Conservation (phyloP, 768 basidiomycete species). For the Naganishia vaughanmartiniae region DNA sequence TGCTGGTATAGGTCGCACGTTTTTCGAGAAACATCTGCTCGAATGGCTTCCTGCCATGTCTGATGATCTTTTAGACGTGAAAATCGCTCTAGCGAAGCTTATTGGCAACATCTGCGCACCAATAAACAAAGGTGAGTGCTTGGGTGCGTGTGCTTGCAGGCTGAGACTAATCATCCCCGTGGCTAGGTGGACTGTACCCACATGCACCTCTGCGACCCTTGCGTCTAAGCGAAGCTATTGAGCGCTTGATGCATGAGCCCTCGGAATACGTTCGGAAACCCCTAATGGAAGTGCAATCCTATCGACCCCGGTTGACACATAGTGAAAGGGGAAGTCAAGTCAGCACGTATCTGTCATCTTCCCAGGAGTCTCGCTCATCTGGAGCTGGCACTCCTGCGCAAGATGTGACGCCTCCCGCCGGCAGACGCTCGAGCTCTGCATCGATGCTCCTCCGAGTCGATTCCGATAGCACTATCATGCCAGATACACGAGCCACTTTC, state of each 20-base stretch:
- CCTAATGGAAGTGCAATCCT: conserved; percentile 9
- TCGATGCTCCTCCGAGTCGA: conserved; percentile 27
- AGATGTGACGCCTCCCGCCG: conserved; percentile 11
- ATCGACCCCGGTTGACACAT: conserved; percentile 7
- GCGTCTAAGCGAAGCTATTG: conserved; percentile 26
- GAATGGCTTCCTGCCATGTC: conserved; percentile 61
- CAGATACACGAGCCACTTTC: background rate
- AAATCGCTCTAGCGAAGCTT: conserved; percentile 79
- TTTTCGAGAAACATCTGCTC: conserved; percentile 57
- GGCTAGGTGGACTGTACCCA: conserved; percentile 26
- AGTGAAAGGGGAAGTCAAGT: conserved; percentile 9
- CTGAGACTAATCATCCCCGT: no score
- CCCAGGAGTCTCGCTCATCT: background rate
- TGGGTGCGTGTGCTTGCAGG: background rate
- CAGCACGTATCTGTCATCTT: conserved; percentile 3
- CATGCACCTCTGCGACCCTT: conserved; percentile 23
- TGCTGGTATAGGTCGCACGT: conserved; percentile 55
- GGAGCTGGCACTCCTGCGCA: conserved; percentile 4
- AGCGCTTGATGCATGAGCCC: conserved; percentile 24
- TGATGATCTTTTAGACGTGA: conserved; percentile 76
- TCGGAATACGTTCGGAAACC: conserved; percentile 31
- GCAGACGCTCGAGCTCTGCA: conserved; percentile 24
- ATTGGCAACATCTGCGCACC: conserved; percentile 54
- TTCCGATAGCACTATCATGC: conserved; percentile 18
- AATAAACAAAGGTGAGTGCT: conserved; percentile 32